Evolutionary conservation across 805 yeast species (phyloP), one percentile per base, ranked within the genome.

Genomic region (Candida nemodendra): DNA sequence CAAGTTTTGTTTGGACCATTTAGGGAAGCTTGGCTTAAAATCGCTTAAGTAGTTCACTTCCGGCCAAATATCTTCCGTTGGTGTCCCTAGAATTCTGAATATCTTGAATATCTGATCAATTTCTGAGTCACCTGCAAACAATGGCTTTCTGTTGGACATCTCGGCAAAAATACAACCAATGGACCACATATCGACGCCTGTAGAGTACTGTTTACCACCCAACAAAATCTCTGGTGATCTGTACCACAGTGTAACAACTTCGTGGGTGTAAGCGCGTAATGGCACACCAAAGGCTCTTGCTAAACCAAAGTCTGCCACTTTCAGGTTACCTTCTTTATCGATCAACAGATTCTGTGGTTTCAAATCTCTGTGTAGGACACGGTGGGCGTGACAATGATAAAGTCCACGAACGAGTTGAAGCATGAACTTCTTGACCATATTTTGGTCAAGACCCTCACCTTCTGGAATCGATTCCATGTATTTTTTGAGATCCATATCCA

Each of bases 141-240:
- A 64, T 7, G 99, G 97, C 61, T 87, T 87, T 39, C 99, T 80
- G 53, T 89, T 87, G 41, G 90, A 88, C 98, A 93, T 90, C 61
- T 93, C 99, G 5, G 97, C 99, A 62, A 93, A 85, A 32, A 93
- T 93, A 59, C 97, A 90, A 12, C 99, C 99, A 44, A 91, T 85
- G 9, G 96, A 87, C 99, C 99, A 93, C 84, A 93, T 89, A 62
- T 93, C 99, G 36, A 93, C 96, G 14, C 98, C 97, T 0, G 98
- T 93, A 24, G 96, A 87, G 63, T 93, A 93, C 56, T 93, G 97
- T 51, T 95, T 86, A 3, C 97, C 96, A 11, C 99, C 99, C 48
- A 93, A 75, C 44, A 93, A 69, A 39, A 93, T 87, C 65, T 93
- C 99, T 3, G 99, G 99, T 0, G 97, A 88, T 50, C 99, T 74